These are phyloP conservation scores for Annulohypoxylon stygium DNA, from an alignment of 495 filamentous ascomycete genomes.

Conservation along the genomic window DNA sequence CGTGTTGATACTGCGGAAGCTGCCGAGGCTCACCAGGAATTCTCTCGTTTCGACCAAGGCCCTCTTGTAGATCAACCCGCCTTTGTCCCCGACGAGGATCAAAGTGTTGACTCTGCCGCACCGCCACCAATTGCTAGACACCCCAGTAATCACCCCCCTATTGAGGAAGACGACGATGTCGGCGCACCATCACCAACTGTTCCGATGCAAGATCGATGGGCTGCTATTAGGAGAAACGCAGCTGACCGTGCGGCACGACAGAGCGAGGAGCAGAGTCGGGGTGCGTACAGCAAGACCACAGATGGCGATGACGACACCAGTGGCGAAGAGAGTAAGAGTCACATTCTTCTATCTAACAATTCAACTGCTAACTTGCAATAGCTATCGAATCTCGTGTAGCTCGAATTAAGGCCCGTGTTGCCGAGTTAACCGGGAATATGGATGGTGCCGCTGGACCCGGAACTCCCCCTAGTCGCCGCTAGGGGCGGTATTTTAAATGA, in stretches of 20 bases:
- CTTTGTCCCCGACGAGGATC: conserved; percentile 79
- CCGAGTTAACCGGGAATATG: conserved; percentile 89
- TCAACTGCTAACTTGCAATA: conserved; percentile 57
- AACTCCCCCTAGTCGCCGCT: conserved; percentile 51
- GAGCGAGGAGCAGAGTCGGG: conserved; percentile 71
- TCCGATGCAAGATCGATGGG: conserved; percentile 82
- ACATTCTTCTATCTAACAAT: not conserved
- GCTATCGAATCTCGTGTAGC: conserved; percentile 96
- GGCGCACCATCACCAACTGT: conserved; percentile 49
- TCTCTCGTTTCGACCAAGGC: conserved; percentile 90
- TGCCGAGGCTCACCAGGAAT: conserved; percentile 74
- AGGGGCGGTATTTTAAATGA: conserved; percentile 47
- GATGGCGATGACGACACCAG: conserved; percentile 85
- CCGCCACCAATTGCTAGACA: conserved; percentile 60
- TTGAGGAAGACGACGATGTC: conserved; percentile 38
- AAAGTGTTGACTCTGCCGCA: conserved; percentile 59
- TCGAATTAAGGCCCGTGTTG: conserved; percentile 96
- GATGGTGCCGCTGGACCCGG: conserved; percentile 58
- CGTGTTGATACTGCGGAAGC: conserved; percentile 75
- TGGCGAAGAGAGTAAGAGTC: conserved; percentile 91
- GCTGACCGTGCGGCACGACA: conserved; percentile 77
- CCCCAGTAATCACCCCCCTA: conserved; percentile 32
- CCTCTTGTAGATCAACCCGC: conserved; percentile 89
- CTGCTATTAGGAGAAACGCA: conserved; percentile 94
- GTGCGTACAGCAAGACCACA: conserved; percentile 66